phyloP scores from a whole-genome alignment of 345 rosid species.

The Brassica nigra region DNA sequence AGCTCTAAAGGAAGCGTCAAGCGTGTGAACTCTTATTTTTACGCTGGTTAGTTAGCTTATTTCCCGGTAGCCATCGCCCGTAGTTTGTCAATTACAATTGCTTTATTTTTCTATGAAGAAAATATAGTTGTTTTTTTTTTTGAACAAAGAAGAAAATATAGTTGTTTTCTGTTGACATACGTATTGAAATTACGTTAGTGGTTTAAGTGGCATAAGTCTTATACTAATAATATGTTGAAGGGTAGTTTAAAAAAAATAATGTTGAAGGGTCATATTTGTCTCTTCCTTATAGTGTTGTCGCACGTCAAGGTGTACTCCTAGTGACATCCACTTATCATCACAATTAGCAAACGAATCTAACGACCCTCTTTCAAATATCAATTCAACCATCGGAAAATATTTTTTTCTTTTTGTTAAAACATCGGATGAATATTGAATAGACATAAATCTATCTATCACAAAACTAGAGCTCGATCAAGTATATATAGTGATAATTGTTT shows the following conservation, averaged over 20 bases:
- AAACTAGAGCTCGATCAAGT: not conserved
- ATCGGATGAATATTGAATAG: not conserved
- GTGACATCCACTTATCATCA: slow-evolving; percentile 46
- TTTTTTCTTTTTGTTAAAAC: slow-evolving; percentile 5
- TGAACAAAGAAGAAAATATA: not conserved
- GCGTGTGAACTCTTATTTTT: not conserved
- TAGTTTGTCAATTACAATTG: slow-evolving; percentile 10
- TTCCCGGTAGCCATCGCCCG: not conserved
- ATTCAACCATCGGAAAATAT: slow-evolving; percentile 12
- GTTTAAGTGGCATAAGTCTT: slow-evolving; percentile 39
- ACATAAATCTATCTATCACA: not conserved
- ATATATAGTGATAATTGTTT: not conserved
- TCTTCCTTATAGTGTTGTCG: slow-evolving; percentile 38
- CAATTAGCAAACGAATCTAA: slow-evolving; percentile 32
- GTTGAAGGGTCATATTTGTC: slow-evolving; percentile 33
- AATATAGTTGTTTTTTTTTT: not conserved
- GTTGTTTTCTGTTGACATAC: slow-evolving; percentile 1
- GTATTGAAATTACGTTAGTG: slow-evolving; percentile 31
- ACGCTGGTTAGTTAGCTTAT: not conserved
- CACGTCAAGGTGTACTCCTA: slow-evolving; percentile 40
- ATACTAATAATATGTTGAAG: slow-evolving; percentile 11
- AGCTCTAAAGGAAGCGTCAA: not conserved
- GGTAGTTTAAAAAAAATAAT: no score
- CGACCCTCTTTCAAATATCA: slow-evolving; percentile 22
- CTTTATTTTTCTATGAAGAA: not conserved